Conservation (phyloP, 176 grass and related monocot genomes). For the Carex kokanica region DNA sequence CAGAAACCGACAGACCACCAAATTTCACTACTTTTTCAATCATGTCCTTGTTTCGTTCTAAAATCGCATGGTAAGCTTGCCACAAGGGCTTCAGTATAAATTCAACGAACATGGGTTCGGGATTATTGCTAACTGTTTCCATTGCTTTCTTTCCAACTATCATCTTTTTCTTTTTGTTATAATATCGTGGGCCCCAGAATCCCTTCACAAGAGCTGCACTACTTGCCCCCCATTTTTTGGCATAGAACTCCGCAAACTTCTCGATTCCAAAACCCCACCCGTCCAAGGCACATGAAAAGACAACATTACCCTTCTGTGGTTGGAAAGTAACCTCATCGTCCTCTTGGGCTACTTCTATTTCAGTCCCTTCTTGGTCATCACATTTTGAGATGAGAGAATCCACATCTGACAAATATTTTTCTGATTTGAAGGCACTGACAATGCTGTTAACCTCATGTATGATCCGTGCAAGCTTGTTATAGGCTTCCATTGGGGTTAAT, state of each 20-base stretch:
- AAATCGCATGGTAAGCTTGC: conserved; percentile 50
- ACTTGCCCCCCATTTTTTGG: conserved; percentile 41
- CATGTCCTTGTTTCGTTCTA: conserved; percentile 40
- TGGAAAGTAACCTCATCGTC: conserved; percentile 79
- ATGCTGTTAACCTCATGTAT: conserved; percentile 71
- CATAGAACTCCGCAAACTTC: conserved; percentile 61
- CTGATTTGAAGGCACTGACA: conserved; percentile 63
- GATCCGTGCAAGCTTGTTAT: conserved; percentile 60
- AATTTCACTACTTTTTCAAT: conserved; percentile 43
- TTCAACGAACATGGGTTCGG: conserved; percentile 81
- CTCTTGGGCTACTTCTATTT: conserved; percentile 40
- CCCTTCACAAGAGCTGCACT: conserved; percentile 52
- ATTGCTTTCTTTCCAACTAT: conserved; percentile 76
- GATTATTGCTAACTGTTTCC: conserved; percentile 39
- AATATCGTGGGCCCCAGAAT: conserved; percentile 72
- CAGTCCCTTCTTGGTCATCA: conserved; percentile 27
- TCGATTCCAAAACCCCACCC: conserved; percentile 87
- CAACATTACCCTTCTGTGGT: conserved; percentile 81
- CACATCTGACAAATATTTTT: conserved; percentile 82
- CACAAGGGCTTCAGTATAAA: conserved; percentile 65
- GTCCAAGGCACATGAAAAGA: conserved; percentile 79
- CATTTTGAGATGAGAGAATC: conserved; percentile 53
- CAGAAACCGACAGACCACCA: conserved; percentile 46
- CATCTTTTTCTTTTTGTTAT: conserved; percentile 56
- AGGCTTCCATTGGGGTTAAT: conserved; percentile 65